Base-by-base conservation (phyloP, 257 asterid genomes). In the Oldenlandia corymbosa region DNA sequence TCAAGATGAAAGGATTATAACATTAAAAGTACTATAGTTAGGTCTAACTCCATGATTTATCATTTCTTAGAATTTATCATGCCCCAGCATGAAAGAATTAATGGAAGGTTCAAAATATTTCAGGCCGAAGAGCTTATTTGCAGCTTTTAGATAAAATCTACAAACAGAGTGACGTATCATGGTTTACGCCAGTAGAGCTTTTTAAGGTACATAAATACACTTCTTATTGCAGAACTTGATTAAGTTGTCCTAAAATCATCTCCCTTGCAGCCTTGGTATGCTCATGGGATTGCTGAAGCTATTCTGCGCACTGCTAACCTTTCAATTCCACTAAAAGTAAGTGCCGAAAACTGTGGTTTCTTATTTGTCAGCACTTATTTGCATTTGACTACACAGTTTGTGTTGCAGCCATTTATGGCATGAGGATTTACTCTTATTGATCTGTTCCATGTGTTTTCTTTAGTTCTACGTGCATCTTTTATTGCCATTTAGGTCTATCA, bases 131-230 rank as follows among this genome's bases (percentile, higher is more conserved):
- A 79, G 88, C 91, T 56, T 93, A 93, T 73, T 64, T 83, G 84
- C 77, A 83, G 68, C 90, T 87, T 77, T 86, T 93, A 82, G 80
- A 84, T 84, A 82, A 76, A 64, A 80, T 93, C 73, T 90, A 93
- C 87, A 87, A 81, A 90, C 95, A 90, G 75, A 79, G 85, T 74
- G 99, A 84, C 47, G 82, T 67, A 21, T 90, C 99, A 34, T 93
- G 99, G 99, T 93, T 93, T 79, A 93, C 99, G 69, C 97, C 99
- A 3, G 97, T 87, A 43, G 97, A 93, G 83, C 94, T 93, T 60
- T 93, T 93, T 70, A 93, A 93, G 97, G 99, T 91, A 80, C 60
- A 26, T 36, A 34, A 39, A 1, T 46, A 20, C 20, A 18, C 23
- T 59, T 53, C 28, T 46, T 20, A 45, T 17, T 17, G 5, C 56